A percentile compares a stretch with the other conserved stretches of the same genome.
Conservation (phyloP, 2,329 filamentous ascomycete genomes). For the Chaetomium strumarium region DNA sequence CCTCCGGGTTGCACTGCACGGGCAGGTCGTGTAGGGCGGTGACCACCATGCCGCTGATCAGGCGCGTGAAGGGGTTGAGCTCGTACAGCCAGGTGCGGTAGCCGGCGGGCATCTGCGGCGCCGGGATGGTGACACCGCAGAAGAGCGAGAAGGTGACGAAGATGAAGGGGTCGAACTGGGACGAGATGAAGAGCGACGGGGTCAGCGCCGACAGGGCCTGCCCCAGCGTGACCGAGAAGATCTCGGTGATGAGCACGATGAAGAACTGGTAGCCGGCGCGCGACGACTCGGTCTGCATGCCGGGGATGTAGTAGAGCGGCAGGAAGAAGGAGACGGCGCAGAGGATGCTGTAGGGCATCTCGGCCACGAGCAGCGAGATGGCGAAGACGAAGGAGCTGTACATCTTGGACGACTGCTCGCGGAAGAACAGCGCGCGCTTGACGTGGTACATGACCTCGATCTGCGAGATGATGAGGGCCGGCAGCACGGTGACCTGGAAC, state of each 20-base stretch:
- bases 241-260: constrained; percentile 74
- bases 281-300: constrained; percentile 55
- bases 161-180: constrained; percentile 74
- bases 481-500: constrained; percentile 82
- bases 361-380: constrained; percentile 69
- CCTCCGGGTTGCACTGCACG: constrained; percentile 54
- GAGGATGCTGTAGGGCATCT: constrained; percentile 76
- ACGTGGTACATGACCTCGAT: constrained; percentile 81
- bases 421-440: constrained; percentile 75
- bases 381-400: constrained; percentile 78
- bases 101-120: constrained; percentile 69
- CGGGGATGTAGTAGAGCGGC: constrained; percentile 78
- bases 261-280: constrained; percentile 83
- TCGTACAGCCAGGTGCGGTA: constrained; percentile 79
- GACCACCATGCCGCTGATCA: constrained; percentile 74
- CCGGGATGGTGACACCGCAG: constrained; percentile 80
- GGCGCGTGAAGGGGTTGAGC: constrained; percentile 74
- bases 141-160: constrained; percentile 80
- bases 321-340: constrained; percentile 78
- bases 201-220: constrained; percentile 73
- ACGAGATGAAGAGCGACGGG: constrained; percentile 70
- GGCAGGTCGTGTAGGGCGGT: constrained; percentile 64
- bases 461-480: constrained; percentile 75
- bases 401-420: constrained; percentile 79
- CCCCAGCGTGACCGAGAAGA: constrained; percentile 76